Evolutionary conservation across 352 stramenopile genomes (phyloP).

Genomic region (Blastocystis sp.): DNA sequence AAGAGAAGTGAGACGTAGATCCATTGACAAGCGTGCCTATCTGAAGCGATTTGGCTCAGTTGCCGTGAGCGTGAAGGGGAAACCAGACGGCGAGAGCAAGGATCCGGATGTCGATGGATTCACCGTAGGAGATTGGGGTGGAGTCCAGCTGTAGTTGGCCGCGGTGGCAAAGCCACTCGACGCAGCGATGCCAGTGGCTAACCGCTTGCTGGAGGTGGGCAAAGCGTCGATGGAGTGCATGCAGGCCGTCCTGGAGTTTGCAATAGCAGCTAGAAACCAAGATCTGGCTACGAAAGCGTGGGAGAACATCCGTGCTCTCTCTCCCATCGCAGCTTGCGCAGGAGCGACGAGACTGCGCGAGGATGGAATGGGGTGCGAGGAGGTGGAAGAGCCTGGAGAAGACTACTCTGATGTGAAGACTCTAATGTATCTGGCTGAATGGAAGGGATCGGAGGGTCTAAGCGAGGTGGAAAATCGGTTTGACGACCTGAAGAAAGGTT

Average conservation of each 20-base stretch:
- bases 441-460: background rate
- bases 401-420: background rate
- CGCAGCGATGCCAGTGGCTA: background rate
- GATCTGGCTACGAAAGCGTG: background rate
- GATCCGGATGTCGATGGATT: conserved; percentile 31
- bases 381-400: background rate
- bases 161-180: background rate
- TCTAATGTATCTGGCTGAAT: background rate
- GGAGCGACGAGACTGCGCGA: background rate
- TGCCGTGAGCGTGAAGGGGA: background rate
- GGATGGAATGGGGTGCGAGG: background rate
- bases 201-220: background rate
- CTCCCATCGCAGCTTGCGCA: background rate
- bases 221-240: background rate
- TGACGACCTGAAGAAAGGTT: background rate
- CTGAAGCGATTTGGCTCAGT: background rate
- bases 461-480: background rate
- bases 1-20: background rate
- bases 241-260: background rate
- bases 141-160: background rate
- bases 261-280: background rate
- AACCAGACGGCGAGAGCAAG: background rate
- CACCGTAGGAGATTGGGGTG: background rate
- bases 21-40: background rate
- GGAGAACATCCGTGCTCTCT: background rate